Conservation (phyloP, 257 asterid genomes). For the Solanum commersonii region DNA sequence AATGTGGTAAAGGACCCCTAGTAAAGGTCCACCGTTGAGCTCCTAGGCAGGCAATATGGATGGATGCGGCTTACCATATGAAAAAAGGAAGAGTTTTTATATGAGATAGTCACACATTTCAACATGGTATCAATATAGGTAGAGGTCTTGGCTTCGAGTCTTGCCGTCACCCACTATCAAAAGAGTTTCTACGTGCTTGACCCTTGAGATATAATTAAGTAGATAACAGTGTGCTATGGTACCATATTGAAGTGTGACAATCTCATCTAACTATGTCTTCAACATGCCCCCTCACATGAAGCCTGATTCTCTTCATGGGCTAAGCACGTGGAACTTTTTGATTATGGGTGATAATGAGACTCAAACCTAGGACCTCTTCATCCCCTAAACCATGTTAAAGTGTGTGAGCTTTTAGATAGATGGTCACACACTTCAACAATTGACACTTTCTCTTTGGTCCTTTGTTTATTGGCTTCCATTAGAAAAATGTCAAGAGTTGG, state of each 20-base stretch:
- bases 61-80: background rate
- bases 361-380: background rate
- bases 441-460: background rate
- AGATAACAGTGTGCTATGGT: background rate
- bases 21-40: background rate
- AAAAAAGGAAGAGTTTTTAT: background rate
- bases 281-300: background rate
- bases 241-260: background rate
- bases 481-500: background rate
- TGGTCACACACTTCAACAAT: background rate
- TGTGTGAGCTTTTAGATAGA: background rate
- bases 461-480: background rate
- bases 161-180: background rate
- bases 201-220: too few relatives aligned
- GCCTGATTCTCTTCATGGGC: background rate
- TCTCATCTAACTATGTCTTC: background rate
- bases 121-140: background rate
- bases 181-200: background rate
- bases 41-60: background rate
- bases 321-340: background rate
- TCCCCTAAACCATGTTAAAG: background rate
- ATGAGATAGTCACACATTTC: background rate
- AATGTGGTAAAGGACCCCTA: background rate
- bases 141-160: background rate
- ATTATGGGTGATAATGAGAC: background rate